Evolutionary conservation across 1,284 basidiomycete species (phyloP).

Genomic region (Puccinia hordei): DNA sequence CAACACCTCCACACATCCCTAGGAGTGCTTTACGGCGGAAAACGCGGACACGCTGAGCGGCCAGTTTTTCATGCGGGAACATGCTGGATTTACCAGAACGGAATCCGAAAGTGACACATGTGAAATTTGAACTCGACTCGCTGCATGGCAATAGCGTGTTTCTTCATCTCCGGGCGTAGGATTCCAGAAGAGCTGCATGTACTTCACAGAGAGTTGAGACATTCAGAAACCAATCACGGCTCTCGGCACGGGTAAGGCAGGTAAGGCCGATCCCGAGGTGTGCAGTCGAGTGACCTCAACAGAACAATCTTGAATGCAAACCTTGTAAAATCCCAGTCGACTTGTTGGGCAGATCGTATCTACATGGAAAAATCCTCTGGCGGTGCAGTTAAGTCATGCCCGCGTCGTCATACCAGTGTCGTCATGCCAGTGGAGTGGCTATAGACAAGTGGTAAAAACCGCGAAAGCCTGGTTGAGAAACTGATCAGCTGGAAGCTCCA

Average conservation of each 20-base stretch:
- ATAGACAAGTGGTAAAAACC: slow-evolving; percentile 2
- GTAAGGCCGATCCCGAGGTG: slow-evolving; percentile 7
- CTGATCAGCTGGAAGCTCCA: no score
- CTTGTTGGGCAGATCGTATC: background rate
- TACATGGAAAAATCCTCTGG: background rate
- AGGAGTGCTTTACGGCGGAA: slow-evolving; percentile 16
- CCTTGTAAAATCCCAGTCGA: background rate
- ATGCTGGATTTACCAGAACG: slow-evolving; percentile 8
- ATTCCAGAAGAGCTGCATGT: background rate
- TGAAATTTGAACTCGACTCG: slow-evolving; percentile 16
- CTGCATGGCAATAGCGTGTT: slow-evolving; percentile 2
- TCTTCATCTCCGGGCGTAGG: background rate
- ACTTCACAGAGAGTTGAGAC: background rate
- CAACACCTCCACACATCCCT: background rate
- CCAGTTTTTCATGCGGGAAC: slow-evolving; percentile 13
- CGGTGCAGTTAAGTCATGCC: no score
- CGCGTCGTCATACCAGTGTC: background rate
- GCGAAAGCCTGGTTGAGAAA: background rate
- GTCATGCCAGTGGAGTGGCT: background rate
- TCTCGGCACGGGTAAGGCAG: slow-evolving; percentile 9
- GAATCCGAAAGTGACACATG: background rate
- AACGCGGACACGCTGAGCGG: slow-evolving; percentile 12
- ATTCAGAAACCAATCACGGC: background rate
- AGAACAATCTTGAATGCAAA: background rate
- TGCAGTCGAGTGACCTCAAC: slow-evolving; percentile 4